Conservation (phyloP, 495 filamentous ascomycete genomes). For the Coniosporium apollinis region DNA sequence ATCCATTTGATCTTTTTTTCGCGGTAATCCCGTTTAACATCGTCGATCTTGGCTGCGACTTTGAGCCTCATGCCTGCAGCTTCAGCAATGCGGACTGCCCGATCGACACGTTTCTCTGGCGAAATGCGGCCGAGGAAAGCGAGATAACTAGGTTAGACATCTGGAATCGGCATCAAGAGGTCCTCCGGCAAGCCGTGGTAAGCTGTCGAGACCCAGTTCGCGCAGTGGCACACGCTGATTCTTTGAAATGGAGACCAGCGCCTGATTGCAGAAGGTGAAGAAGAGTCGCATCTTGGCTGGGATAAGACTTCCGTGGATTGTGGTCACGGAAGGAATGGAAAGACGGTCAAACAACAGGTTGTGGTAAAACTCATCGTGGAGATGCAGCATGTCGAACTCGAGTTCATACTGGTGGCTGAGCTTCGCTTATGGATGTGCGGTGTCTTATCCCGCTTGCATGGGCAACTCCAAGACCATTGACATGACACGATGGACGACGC, state of each 20-base stretch:
- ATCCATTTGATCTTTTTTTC: not conserved
- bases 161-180: not conserved
- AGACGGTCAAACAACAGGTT: not conserved
- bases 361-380: not conserved
- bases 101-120: not conserved
- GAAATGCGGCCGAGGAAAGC: not conserved
- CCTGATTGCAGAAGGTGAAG: not conserved
- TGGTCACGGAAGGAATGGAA: not conserved
- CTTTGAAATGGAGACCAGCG: not conserved
- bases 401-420: too few relatives aligned
- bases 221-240: not conserved
- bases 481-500: too few relatives aligned
- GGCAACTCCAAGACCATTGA: too few relatives aligned
- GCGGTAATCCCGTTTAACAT: not conserved
- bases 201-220: not conserved
- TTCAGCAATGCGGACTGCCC: not conserved
- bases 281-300: not conserved
- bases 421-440: too few relatives aligned
- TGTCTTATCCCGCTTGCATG: too few relatives aligned
- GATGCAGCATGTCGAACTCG: not conserved
- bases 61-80: not conserved
- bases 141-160: not conserved
- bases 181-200: not conserved
- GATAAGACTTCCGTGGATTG: not conserved
- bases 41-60: not conserved